Base-by-base conservation (phyloP, 805 yeast species). In the Isabelozyma gotoi region DNA sequence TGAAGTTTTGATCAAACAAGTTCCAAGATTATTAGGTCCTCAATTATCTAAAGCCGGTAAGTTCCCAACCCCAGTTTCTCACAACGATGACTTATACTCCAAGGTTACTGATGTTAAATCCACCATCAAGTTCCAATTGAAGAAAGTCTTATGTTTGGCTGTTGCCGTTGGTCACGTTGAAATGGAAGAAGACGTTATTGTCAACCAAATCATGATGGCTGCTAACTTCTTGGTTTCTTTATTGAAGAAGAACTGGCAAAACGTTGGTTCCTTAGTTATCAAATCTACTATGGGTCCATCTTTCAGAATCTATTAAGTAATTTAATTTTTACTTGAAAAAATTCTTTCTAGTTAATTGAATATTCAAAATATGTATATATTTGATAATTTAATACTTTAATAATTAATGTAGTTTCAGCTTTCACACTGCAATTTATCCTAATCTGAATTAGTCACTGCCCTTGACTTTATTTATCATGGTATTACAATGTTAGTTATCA, bases 11-110 rank as follows among this genome's bases (percentile, higher is more conserved):
- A 94, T 94, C 77, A 94, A 94, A 85, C 99, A 94, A 83, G 96
- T 94, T 74, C 99, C 99, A 80, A 94, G 99, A 86, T 84, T 94
- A 74, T 84, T 94, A 73, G 99, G 99, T 82, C 99, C 99, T 76
- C 97, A 92, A 78, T 89, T 94, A 73, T 94, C 99, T 63, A 94
- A 94, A 88, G 98, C 97, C 73, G 99, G 99, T 87, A 94, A 94
- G 92, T 94, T 94, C 97, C 99, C 99, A 78, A 92, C 98, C 76
- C 99, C 99, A 80, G 99, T 94, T 66, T 94, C 99, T 58, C 99
- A 94, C 88, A 82, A 88, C 77, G 99, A 94, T 74, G 99, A 94
- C 76, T 84, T 94, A 73, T 88, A 88, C 85, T 71, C 82, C 62
- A 94, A 92, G 88, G 94, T 94, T 67, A 84, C 80, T 67, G 99